Evolutionary conservation across 2,329 filamentous ascomycete genomes (phyloP), one percentile per base, ranked within the genome.

Genomic region (Fusarium sambucinum): DNA sequence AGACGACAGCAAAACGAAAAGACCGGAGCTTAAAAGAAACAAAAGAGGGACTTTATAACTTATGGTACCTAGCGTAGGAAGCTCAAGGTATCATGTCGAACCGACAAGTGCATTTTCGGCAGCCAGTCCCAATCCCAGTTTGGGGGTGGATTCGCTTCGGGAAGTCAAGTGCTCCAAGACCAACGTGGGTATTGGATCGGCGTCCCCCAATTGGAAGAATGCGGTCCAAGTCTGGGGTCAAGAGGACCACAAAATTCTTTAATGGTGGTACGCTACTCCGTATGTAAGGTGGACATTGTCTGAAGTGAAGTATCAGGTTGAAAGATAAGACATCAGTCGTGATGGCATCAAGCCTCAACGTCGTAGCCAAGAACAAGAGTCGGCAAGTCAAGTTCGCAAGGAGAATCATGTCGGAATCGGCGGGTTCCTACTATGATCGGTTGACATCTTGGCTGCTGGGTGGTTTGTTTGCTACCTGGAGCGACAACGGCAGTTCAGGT

Each of bases 121-220:
- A 30, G 32, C 33, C 55, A 38, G 32, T 44, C 59, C 60, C 59
- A 69, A 44, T 59, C 59, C 60, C 59, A 67, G 51, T 62, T 74
- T 74, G 72, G 72, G 72, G 72, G 72, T 74, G 72, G 72, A 50
- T 74, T 74, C 72, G 37, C 41, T 46, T 64, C 59, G 70, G 66
- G 56, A 68, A 69, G 70, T 70, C 70, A 74, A 74, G 68, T 74
- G 70, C 63, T 63, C 67, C 60, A 60, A 40, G 35, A 44, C 46
- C 48, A 48, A 71, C 55, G 62, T 66, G 63, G 70, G 69, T 63
- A 74, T 74, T 74, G 70, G 72, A 56, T 66, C 69, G 55, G 63
- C 68, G 19, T 56, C 59, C 66, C 72, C 72, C 64, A 74, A 68
- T 57, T 72, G 48, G 59, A 67, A 57, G 53, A 55, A 70, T 56